Conservation (phyloP, 805 yeast species). For the Kodamaea fukazawae region DNA sequence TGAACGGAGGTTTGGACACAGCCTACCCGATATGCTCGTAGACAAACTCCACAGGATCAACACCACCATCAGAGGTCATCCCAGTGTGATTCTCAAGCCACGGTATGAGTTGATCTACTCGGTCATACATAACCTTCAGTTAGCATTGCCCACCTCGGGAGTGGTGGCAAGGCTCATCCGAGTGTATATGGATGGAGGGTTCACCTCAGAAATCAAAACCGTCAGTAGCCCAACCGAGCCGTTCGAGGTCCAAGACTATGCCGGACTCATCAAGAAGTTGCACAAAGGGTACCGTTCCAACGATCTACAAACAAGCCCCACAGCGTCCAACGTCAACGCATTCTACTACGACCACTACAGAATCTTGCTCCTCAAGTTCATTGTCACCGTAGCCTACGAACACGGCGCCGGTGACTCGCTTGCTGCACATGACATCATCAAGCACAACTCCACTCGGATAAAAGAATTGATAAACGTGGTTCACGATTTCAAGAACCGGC, state of each 20-base stretch:
- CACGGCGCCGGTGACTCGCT: not conserved
- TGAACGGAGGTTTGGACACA: not conserved
- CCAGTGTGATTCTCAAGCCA: conserved; percentile 6
- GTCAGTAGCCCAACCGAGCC: not conserved
- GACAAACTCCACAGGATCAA: conserved; percentile 2
- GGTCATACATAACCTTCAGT: conserved; percentile 15
- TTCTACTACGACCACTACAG: conserved; percentile 19
- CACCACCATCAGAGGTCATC: conserved; percentile 11
- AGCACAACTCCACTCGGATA: conserved; percentile 9
- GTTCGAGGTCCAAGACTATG: not conserved
- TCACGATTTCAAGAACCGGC: conserved; percentile 14
- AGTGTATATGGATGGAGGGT: not conserved
- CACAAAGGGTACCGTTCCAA: not conserved
- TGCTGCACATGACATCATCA: conserved; percentile 1
- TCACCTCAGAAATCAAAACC: not conserved
- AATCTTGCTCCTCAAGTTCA: conserved; percentile 13
- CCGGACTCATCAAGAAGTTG: not conserved
- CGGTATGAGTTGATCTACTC: conserved; percentile 23
- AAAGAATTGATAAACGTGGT: conserved; percentile 11
- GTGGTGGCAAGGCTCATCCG: not conserved
- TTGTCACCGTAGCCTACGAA: conserved; percentile 5
- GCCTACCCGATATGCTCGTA: not conserved
- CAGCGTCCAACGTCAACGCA: conserved; percentile 2
- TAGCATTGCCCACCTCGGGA: conserved; percentile 4
- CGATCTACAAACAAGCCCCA: not conserved